A percentile compares a stretch with the other conserved stretches of the same genome.
These are phyloP conservation scores for Nakazawaea anatomiae DNA, from an alignment of 805 yeast species.

Conservation along the genomic window DNA sequence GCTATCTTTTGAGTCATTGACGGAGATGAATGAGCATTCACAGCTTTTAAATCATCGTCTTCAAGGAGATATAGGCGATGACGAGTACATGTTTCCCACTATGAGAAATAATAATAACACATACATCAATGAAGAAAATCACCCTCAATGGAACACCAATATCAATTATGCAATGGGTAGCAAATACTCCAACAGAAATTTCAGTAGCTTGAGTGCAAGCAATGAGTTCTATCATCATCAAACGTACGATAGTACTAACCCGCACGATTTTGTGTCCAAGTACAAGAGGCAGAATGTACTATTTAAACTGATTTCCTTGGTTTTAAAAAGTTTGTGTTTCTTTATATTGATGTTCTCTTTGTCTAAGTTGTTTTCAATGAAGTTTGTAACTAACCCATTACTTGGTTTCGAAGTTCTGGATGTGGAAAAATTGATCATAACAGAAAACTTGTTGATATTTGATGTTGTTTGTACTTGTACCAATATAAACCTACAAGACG, in stretches of 20 bases:
- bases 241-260: conserved; percentile 7
- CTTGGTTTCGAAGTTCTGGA: conserved; percentile 17
- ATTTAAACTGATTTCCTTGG: not conserved
- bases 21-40: conserved; percentile 2
- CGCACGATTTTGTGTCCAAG: conserved; percentile 10
- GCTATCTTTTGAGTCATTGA: conserved; percentile 7
- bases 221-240: conserved; percentile 6
- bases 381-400: conserved; percentile 22
- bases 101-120: not conserved
- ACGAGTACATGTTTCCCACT: not conserved
- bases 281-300: not conserved
- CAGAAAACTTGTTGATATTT: conserved; percentile 24
- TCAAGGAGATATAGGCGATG: not conserved
- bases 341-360: conserved; percentile 3
- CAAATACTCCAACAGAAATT: not conserved
- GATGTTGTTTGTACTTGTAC: conserved; percentile 21
- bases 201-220: not conserved
- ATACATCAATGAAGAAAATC: not conserved
- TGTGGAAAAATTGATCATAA: conserved; percentile 23
- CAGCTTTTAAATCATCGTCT: not conserved
- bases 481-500: conserved; percentile 25
- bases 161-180: not conserved
- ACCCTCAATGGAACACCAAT: not conserved
- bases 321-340: conserved; percentile 10
- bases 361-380: conserved; percentile 18